Percentiles rank a stretch among this genome's conserved stretches.
These are phyloP conservation scores for Yamadazyma trypodendri DNA, from an alignment of 1,139 yeast genomes.

Conservation along the genomic window DNA sequence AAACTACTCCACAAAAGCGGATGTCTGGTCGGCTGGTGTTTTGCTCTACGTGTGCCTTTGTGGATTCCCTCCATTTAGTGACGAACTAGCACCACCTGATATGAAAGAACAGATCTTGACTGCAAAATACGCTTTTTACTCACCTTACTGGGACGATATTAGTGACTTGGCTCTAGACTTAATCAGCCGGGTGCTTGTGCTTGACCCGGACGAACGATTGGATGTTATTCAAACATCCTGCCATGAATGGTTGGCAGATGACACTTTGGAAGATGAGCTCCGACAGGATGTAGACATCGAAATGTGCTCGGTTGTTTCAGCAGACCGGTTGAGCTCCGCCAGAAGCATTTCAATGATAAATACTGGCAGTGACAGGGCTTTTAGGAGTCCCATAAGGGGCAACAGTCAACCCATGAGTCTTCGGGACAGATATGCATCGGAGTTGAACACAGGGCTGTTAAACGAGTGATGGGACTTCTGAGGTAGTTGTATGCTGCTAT, in stretches of 20 bases:
- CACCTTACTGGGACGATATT: slow-evolving; percentile 78
- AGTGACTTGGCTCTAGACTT: slow-evolving; percentile 64
- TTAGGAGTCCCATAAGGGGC: slow-evolving; percentile 20
- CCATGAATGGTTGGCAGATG: slow-evolving; percentile 51
- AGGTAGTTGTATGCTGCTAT: neutral
- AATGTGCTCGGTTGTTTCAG: neutral
- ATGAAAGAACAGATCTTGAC: slow-evolving; percentile 71
- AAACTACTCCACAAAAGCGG: slow-evolving; percentile 69
- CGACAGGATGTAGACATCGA: neutral
- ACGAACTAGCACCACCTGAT: slow-evolving; percentile 74
- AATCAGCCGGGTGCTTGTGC: slow-evolving; percentile 58
- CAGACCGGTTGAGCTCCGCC: neutral
- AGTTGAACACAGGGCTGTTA: slow-evolving; percentile 12
- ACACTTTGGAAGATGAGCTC: slow-evolving; percentile 1
- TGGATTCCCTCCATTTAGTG: slow-evolving; percentile 85
- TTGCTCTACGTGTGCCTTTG: slow-evolving; percentile 72
- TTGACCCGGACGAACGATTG: slow-evolving; percentile 54
- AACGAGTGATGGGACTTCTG: slow-evolving; percentile 3
- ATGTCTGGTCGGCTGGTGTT: slow-evolving; percentile 81
- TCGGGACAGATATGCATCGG: slow-evolving; percentile 32
- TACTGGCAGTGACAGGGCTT: slow-evolving; percentile 4
- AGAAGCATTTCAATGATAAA: slow-evolving; percentile 15
- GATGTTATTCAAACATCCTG: slow-evolving; percentile 49
- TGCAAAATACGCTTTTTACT: slow-evolving; percentile 70
- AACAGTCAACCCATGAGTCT: slow-evolving; percentile 36